phyloP scores from a whole-genome alignment of 441 rosid genomes.

The Daphne laureola region DNA sequence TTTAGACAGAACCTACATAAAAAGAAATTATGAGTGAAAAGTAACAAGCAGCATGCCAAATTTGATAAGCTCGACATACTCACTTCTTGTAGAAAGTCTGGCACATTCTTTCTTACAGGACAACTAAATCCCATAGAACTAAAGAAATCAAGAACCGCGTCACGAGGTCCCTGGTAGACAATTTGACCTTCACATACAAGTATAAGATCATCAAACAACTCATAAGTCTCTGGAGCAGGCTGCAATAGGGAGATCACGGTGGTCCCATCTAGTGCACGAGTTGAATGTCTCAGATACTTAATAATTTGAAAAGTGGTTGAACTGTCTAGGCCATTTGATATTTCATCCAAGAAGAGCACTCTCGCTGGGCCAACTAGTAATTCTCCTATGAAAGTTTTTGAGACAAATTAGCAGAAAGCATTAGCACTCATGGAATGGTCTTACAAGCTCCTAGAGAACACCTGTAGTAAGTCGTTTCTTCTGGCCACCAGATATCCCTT shows the following conservation, averaged over 20 bases:
- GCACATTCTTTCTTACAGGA: conserved; percentile 91
- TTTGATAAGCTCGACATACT: conserved; percentile 20
- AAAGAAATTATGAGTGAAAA: conserved; percentile 9
- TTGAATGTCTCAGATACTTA: conserved; percentile 82
- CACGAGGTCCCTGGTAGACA: conserved; percentile 86
- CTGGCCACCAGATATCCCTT: conserved; percentile 94
- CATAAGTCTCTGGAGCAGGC: conserved; percentile 90
- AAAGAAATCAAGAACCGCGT: conserved; percentile 64
- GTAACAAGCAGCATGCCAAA: neutral
- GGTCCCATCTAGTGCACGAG: conserved; percentile 76
- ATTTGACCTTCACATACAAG: conserved; percentile 93
- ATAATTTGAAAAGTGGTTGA: conserved; percentile 87
- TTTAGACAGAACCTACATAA: conserved; percentile 63
- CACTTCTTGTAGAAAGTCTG: conserved; percentile 98
- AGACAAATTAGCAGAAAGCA: conserved; percentile 15
- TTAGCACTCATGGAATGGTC: neutral
- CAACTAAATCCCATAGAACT: conserved; percentile 71
- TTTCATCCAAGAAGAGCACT: conserved; percentile 96
- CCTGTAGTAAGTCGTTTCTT: conserved; percentile 96
- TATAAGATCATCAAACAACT: conserved; percentile 83
- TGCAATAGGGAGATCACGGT: conserved; percentile 84
- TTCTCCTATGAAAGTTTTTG: conserved; percentile 53
- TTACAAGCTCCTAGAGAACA: conserved; percentile 13
- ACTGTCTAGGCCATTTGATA: conserved; percentile 94
- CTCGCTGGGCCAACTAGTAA: conserved; percentile 92